Base-by-base conservation (phyloP, 169 alveolate genomes). In the Cryptosporidium sp. region DNA sequence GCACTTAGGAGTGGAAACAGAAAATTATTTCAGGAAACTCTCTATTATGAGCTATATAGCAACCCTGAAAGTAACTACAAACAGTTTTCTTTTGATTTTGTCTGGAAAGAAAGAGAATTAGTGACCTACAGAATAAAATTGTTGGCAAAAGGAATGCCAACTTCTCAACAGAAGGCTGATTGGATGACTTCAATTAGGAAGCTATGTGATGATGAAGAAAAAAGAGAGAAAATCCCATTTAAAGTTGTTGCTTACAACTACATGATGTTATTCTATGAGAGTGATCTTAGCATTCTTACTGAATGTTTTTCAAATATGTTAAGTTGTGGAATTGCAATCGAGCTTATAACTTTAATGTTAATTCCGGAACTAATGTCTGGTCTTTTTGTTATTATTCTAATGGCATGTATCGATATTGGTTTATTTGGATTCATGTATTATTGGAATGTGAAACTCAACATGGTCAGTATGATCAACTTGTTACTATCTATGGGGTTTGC, bases 401-500 rank as follows among this genome's bases (percentile, higher is more conserved):
- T 93, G 71, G 85, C 93, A 71, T 86, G 91, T 35, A 93, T 93
- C 26, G 96, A 93, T 70, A 69, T 93, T 61, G 94, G 92, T 9
- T 71, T 93, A 26, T 89, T 93, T 86, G 96, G 94, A 70, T 91
- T 93, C 84, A 93, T 93, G 96, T 86, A 91, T 59, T 91, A 71
- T 85, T 86, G 93, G 94, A 85, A 75, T 31, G 91, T 92, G 45
- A 92, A 92, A 84, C 86, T 93, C 48, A 91, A 93, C 84, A 93
- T 93, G 94, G 93, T 93, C 61, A 91, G 95, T 29, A 93, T 92
- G 87, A 93, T 92, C 16, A 89, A 91, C 43, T 48, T 93, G 73
- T 80, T 93, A 43, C 86, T 93, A 58, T 80, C 95, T 3, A 92
- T 93, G 73, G 96, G 96, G 21, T 93, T 93, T 50, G 93, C 96